Base-by-base conservation (phyloP, 257 asterid genomes). In the Marsdenia floribunda region DNA sequence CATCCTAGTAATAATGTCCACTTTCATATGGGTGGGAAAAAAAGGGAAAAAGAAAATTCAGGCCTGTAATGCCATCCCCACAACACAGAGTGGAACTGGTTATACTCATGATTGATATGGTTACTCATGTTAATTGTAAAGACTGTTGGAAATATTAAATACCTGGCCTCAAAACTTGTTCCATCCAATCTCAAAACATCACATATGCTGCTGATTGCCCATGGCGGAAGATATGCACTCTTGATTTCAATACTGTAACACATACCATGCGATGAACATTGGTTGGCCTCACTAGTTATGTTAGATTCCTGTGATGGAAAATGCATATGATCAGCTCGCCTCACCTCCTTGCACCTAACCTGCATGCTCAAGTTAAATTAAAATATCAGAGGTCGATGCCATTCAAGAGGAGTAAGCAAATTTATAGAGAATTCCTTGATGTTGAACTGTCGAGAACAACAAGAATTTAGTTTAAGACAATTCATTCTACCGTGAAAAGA, bases 291-390 rank as follows among this genome's bases (percentile, higher is more conserved):
- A 68, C 69, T 77, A 72, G 71, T 77, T 73, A 74, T 68, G 72
- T 44, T 76, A 59, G 87, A 77, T 71, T 81, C 91, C 81, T 84
- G 81, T 69, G 54, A 75, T 81, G 82, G 86, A 50, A 83, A 79
- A 75, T 82, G 73, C 80, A 85, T 42, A 71, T 85, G 81, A 79
- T 88, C 90, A 53, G 83, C 86, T 82, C 85, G 87, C 82, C 92
- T 88, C 77, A 92, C 90, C 85, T 92, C 96, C 83, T 89, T 95
- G 85, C 98, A 92, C 82, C 83, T 87, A 72, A 90, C 88, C 99
- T 95, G 96, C 78, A 85, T 24, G 54, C 66, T 52, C 69, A 75
- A 66, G 49, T 81, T 22, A 37, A 71, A 53, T 60, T 74, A 21
- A 73, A 79, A 35, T 52, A 76, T 72, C 57, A 58, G 74, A 54